Percentiles rank a stretch among this genome's conserved stretches.
Evolutionary conservation across 2,329 filamentous ascomycete genomes (phyloP).

Genomic region (Byssochlamys sp.): DNA sequence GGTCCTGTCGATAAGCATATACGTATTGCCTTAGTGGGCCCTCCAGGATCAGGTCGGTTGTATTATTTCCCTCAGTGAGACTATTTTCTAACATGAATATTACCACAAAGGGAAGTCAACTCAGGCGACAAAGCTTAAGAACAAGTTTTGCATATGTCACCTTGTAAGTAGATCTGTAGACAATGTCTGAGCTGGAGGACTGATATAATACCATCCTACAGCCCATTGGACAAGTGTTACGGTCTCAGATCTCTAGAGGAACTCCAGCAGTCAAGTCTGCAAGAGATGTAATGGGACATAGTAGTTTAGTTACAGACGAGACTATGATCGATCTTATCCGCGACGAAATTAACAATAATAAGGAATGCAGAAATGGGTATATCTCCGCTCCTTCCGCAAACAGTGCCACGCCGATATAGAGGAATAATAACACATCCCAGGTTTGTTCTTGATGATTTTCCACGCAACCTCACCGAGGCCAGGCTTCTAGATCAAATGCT

Average conservation of each 20-base stretch:
- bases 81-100: background rate
- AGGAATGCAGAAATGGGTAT: background rate
- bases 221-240: background rate
- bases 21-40: background rate
- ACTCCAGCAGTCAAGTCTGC: background rate
- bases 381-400: background rate
- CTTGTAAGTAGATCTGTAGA: background rate
- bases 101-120: background rate
- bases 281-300: background rate
- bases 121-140: background rate
- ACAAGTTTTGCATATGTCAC: background rate
- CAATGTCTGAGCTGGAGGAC: background rate
- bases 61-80: background rate
- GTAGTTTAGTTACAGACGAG: background rate
- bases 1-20: background rate
- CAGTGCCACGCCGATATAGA: background rate
- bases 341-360: background rate
- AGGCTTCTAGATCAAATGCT: background rate
- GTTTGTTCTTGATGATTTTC: background rate
- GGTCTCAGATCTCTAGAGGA: background rate
- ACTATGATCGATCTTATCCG: background rate
- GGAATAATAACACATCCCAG: background rate
- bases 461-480: background rate
- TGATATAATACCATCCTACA: background rate
- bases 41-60: background rate